phyloP scores from a whole-genome alignment of 768 basidiomycete species.

The Mycena haematopus region DNA sequence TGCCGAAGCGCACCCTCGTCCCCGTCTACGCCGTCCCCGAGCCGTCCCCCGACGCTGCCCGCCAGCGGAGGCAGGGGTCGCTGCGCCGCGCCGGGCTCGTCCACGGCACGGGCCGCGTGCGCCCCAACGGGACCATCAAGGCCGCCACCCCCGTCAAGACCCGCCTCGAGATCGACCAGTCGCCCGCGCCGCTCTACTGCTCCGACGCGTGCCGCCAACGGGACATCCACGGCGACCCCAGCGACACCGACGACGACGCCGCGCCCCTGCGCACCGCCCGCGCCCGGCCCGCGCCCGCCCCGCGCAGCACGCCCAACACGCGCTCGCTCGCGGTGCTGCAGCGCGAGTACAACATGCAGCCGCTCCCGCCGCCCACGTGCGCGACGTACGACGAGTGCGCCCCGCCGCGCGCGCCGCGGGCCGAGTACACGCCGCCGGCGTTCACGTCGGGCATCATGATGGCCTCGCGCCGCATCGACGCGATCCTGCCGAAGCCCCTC shows the following conservation, averaged over 20 bases:
- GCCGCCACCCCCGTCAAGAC: constrained; percentile 48
- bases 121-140: constrained; percentile 63
- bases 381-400: constrained; percentile 40
- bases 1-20: constrained; percentile 75
- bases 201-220: constrained; percentile 74
- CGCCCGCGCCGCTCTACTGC: constrained; percentile 84
- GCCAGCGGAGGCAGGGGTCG: constrained; percentile 43
- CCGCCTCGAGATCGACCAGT: constrained; percentile 79
- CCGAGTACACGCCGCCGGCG: constrained; percentile 42
- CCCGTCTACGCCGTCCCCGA: constrained; percentile 38
- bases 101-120: constrained; percentile 69
- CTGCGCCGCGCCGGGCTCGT: constrained; percentile 59
- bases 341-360: constrained; percentile 50
- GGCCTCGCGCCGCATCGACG: constrained; percentile 63
- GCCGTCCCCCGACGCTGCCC: constrained; percentile 43
- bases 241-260: constrained; percentile 47
- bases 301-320: constrained; percentile 46
- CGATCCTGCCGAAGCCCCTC: constrained; percentile 48
- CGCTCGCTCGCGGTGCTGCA: constrained; percentile 43
- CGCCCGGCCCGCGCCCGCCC: constrained; percentile 21
- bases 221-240: constrained; percentile 58
- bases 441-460: constrained; percentile 73
- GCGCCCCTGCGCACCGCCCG: constrained; percentile 45
- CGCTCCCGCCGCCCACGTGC: constrained; percentile 60
- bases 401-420: constrained; percentile 17